Evolutionary conservation across 2,329 filamentous ascomycete species (phyloP), one percentile per base, ranked within the genome.

Genomic region (Microascus cirrosus): DNA sequence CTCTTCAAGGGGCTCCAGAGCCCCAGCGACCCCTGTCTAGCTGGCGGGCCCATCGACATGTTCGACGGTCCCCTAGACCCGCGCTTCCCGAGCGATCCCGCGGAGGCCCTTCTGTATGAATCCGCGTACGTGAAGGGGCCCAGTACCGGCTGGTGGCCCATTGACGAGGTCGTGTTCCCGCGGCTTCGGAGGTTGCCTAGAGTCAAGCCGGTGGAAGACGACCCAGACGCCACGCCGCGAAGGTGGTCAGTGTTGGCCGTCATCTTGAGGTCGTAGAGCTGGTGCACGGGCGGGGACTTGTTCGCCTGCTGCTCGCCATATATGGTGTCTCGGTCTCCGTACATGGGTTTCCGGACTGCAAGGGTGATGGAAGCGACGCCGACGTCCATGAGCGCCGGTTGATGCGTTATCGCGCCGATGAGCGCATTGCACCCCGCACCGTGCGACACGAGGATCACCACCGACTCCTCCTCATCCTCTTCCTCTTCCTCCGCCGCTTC

Each of bases 341-440:
- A 15, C 7, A 73, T 66, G 0, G 74, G 71, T 60, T 84, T 86
- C 55, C 85, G 80, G 18, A 86, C 79, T 4, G 93, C 93, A 85
- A 96, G 88, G 1, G 93, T 96, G 54, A 99, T 77, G 3, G 92
- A 96, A 0, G 93, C 89, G 73, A 95, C 89, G 32, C 86, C 87
- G 18, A 97, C 87, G 67, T 97, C 92, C 66, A 95, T 83, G 15
- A 99, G 78, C 0, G 95, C 91, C 0, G 94, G 93, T 66, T 96
- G 89, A 60, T 93, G 89, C 0, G 92, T 95, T 62, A 99, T 82
- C 28, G 91, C 91, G 13, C 93, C 91, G 61, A 99, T 92, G 52
- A 99, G 73, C 2, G 94, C 94, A 73, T 99, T 99, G 72, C 93
- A 96, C 45, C 94, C 94, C 15, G 94, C 94, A 25, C 93, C 93